A percentile compares a stretch with the other conserved stretches of the same genome.
Evolutionary conservation across 306 rosid species (phyloP).

Genomic region (Vigna angularis): DNA sequence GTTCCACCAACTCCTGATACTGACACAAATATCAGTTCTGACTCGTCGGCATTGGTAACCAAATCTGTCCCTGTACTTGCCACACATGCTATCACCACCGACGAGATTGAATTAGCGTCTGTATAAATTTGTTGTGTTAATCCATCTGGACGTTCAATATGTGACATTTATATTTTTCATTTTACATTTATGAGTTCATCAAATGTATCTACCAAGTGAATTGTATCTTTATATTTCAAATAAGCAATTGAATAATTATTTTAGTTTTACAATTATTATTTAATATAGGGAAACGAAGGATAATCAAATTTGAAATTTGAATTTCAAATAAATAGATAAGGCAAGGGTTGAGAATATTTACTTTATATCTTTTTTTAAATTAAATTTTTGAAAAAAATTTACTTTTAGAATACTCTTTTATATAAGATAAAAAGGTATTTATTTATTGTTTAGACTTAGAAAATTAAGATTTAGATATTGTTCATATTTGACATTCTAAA

Average conservation of each 20-base stretch:
- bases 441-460: no score
- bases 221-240: neutral
- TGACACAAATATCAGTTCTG: neutral
- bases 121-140: neutral
- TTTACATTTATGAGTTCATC: neutral
- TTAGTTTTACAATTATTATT: neutral
- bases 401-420: no score
- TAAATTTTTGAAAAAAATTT: no score
- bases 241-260: neutral
- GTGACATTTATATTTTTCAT: neutral
- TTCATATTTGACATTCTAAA: no score
- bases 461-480: no score
- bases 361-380: no score
- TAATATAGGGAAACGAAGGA: neutral
- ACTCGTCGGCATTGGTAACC: neutral
- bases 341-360: no score
- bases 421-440: no score
- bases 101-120: slow-evolving; percentile 11
- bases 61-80: neutral
- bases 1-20: neutral
- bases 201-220: neutral
- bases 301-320: no score
- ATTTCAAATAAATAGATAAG: no score
- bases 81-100: neutral
- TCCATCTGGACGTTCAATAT: neutral